Percentiles rank a stretch among this genome's conserved stretches.
These are phyloP conservation scores for Chlorella vulgaris DNA, from an alignment of 139 green algal genomes.

Conservation along the genomic window DNA sequence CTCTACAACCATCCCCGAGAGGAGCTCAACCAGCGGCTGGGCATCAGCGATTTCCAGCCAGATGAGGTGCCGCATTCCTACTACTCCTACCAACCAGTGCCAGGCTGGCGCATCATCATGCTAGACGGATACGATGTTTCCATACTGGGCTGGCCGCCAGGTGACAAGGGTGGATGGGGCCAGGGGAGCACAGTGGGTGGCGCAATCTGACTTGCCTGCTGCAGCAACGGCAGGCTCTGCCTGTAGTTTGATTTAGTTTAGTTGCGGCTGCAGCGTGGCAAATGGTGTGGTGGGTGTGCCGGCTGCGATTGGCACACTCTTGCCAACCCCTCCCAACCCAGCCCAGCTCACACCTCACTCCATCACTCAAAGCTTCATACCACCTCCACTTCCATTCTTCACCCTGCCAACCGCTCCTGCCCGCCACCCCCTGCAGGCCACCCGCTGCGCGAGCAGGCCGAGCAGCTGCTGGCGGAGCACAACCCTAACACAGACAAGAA, in stretches of 20 bases:
- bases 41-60: conserved; percentile 16
- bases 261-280: no score
- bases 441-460: conserved; percentile 60
- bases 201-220: background rate
- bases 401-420: no score
- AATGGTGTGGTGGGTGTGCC: no score
- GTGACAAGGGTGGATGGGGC: background rate
- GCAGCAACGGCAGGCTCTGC: no score
- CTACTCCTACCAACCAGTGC: conserved; percentile 67
- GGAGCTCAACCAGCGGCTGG: conserved; percentile 39
- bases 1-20: conserved; percentile 77
- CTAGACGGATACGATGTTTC: conserved; percentile 82
- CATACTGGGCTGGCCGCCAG: conserved; percentile 56
- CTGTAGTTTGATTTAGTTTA: no score
- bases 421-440: conserved; percentile 27
- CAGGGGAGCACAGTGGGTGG: no score
- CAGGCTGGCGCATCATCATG: conserved; percentile 69
- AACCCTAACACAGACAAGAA: conserved; percentile 83
- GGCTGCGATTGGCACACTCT: no score
- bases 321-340: no score
- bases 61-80: conserved; percentile 45
- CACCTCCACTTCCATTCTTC: no score
- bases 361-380: no score
- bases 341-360: no score
- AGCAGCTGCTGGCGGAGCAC: conserved; percentile 43